Evolutionary conservation across 2,329 filamentous ascomycete genomes (phyloP).

Genomic region (Diaporthe australafricana): DNA sequence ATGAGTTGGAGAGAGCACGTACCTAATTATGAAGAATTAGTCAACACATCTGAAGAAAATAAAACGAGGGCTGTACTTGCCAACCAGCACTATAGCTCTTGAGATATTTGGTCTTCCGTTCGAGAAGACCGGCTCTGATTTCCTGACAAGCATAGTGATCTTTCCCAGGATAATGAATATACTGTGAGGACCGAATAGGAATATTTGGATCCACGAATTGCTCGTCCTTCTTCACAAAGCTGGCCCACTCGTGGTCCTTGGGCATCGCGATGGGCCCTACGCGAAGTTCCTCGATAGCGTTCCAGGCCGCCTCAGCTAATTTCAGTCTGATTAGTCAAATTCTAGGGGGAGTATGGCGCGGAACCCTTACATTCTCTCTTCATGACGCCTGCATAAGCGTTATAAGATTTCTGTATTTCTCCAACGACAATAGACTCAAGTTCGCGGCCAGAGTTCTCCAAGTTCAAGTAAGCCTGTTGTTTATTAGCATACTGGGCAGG

Average conservation of each 20-base stretch:
- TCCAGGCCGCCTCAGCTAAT: conserved; percentile 79
- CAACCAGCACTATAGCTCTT: conserved; percentile 98
- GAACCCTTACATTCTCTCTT: conserved; percentile 74
- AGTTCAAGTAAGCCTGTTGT: conserved; percentile 85
- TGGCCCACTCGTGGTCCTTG: conserved; percentile 90
- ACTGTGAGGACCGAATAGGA: conserved; percentile 80
- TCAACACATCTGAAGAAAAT: neutral
- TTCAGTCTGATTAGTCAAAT: neutral
- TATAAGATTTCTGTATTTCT: conserved; percentile 98
- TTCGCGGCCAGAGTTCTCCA: conserved; percentile 93
- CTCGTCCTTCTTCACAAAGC: conserved; percentile 83
- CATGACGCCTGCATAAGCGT: conserved; percentile 89
- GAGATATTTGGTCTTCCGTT: conserved; percentile 98
- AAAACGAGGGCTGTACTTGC: conserved; percentile 61
- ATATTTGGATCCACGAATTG: conserved; percentile 89
- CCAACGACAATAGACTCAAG: conserved; percentile 96
- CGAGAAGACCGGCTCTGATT: conserved; percentile 89
- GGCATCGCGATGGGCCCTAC: conserved; percentile 91
- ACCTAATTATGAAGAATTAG: conserved; percentile 65
- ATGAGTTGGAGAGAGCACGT: conserved; percentile 95
- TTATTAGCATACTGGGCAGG: conserved; percentile 38
- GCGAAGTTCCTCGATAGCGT: conserved; percentile 83
- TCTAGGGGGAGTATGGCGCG: neutral
- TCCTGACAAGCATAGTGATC: conserved; percentile 85
- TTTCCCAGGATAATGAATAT: conserved; percentile 92